Base-by-base conservation (phyloP, 352 stramenopile species). In the Phytophthora hybrid region DNA sequence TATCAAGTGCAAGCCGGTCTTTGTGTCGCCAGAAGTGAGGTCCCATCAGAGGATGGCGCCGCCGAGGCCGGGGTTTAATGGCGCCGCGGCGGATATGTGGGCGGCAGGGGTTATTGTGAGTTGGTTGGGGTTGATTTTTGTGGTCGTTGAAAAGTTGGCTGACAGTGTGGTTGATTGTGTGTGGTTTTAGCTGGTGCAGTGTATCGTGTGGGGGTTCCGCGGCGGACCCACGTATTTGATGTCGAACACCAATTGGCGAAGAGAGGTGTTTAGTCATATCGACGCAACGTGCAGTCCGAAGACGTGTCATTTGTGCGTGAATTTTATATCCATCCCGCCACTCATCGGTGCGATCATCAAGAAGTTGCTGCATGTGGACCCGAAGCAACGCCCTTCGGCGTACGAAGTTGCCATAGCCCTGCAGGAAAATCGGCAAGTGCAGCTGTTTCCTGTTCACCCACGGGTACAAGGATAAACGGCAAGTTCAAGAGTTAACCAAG, bases 1-100 rank as follows among this genome's bases (percentile, higher is more conserved):
- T n/a, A 93, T 96, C 80, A 96, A 96, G 80, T 91, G 81, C 70
- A 96, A 96, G 54, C 85, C 83, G 14, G 64, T 89, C 47, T 96
- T 93, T 67, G 87, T 94, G 37, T 76, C 89, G 2, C 89, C 89
- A 1, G 89, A 96, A 72, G 77, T 96, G 66, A 78, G 84, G 37
- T 74, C 73, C 9, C 82, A 95, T 62, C 79, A 90, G 52, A 87
- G 81, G 52, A 77, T 89, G 32, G 57, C 81, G 19, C 74, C 82
- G 9, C 87, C 89, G 1, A 75, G 88, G 41, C 87, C 84, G 13
- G 88, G 89, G 6, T 96, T 96, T 73, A 70, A 92, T 62, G 89
- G 89, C n/a, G 71, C 79, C 3, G 81, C 80, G 7, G 87, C 89
- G 1, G 89, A 96, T 70, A 83, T 96, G 70, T 96, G 88, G 85